Conservation (phyloP, 768 basidiomycete genomes). For the Mycena sanguinolenta region DNA sequence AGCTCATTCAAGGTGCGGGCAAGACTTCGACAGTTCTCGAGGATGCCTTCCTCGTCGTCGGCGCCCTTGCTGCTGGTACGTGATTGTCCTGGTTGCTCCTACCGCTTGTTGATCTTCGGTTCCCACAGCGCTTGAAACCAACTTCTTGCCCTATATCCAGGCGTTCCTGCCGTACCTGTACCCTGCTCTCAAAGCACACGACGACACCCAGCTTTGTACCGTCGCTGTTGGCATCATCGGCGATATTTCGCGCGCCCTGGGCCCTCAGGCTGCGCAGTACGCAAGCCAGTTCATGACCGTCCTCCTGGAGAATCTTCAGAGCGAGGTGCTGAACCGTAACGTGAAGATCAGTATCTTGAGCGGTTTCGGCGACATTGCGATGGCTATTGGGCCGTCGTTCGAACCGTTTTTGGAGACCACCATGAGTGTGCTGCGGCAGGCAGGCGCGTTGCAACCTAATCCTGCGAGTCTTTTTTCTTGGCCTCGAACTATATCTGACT, state of each 20-base stretch:
- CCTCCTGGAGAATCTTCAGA: slow-evolving; percentile 91
- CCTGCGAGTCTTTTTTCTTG: slow-evolving; percentile 65
- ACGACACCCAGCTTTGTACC: slow-evolving; percentile 95
- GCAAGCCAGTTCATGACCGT: slow-evolving; percentile 92
- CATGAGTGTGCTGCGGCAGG: slow-evolving; percentile 92
- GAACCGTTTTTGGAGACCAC: slow-evolving; percentile 92
- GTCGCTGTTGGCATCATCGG: slow-evolving; percentile 97
- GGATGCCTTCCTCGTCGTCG: slow-evolving; percentile 95
- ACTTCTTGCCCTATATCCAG: slow-evolving; percentile 86
- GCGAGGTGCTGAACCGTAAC: slow-evolving; percentile 89
- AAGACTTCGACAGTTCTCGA: slow-evolving; percentile 96
- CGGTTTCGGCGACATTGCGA: slow-evolving; percentile 96
- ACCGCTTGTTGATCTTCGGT: neutral
- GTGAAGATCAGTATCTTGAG: slow-evolving; percentile 98
- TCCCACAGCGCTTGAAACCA: slow-evolving; percentile 74
- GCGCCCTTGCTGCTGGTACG: slow-evolving; percentile 83
- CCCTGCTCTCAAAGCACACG: slow-evolving; percentile 90
- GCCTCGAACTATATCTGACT: slow-evolving; percentile 28
- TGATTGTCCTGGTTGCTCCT: neutral
- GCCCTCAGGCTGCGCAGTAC: slow-evolving; percentile 86
- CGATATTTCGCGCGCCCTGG: slow-evolving; percentile 95
- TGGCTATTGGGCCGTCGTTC: slow-evolving; percentile 89
- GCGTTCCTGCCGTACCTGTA: slow-evolving; percentile 90
- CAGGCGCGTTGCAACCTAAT: slow-evolving; percentile 88
- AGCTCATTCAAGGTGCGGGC: slow-evolving; percentile 87